phyloP scores from a whole-genome alignment of 371 early-diverging fungal genomes.

The Funneliformis caledonium region DNA sequence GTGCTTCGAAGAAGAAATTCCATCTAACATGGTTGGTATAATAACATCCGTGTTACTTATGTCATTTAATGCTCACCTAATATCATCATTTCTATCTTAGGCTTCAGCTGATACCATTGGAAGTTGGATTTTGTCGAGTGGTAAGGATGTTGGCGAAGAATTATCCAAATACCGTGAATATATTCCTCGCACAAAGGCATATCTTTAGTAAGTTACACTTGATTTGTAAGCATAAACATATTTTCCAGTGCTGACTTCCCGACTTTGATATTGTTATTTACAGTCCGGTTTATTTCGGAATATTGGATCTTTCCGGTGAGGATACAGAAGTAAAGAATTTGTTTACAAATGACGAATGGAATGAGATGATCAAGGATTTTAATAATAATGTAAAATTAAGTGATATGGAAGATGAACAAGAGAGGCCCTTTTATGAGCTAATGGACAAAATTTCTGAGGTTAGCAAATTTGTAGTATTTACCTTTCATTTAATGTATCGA shows the following conservation, averaged over 20 bases:
- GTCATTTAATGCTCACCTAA: no score
- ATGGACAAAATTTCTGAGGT: slow-evolving; percentile 28
- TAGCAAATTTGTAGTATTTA: background rate
- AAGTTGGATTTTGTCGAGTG: no score
- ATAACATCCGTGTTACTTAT: no score
- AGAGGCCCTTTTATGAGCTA: no score
- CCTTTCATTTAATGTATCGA: background rate
- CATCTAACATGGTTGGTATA: no score
- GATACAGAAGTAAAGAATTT: slow-evolving; percentile 25
- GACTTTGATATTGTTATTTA: slow-evolving; percentile 14
- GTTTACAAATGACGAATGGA: slow-evolving; percentile 34
- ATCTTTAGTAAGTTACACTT: slow-evolving; percentile 24
- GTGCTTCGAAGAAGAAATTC: no score
- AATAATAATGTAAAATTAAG: background rate
- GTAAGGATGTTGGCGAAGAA: no score
- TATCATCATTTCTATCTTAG: no score
- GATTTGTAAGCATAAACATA: slow-evolving; percentile 26
- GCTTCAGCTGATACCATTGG: no score
- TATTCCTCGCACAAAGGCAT: slow-evolving; percentile 19
- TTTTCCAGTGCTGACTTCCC: slow-evolving; percentile 1
- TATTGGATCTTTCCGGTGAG: slow-evolving; percentile 30
- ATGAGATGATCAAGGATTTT: slow-evolving; percentile 35
- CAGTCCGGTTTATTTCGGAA: slow-evolving; percentile 30
- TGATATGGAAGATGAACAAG: background rate
- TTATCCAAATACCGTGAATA: slow-evolving; percentile 2